Base-by-base conservation (phyloP, 352 stramenopile species). In the Globisporangium perplexum region DNA sequence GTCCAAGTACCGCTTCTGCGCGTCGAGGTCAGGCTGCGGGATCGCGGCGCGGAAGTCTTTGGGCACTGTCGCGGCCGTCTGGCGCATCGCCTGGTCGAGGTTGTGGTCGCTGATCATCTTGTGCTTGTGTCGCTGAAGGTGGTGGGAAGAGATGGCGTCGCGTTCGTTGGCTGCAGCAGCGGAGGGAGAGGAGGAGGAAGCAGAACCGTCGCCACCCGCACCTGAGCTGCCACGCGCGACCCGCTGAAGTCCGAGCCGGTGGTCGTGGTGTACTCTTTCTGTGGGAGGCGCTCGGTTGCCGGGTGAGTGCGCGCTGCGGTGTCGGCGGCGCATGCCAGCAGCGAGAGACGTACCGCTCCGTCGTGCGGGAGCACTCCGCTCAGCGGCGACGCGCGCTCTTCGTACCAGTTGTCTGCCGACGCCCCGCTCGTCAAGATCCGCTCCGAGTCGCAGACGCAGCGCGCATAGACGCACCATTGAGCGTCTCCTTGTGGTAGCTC, bases 391-490 rank as follows among this genome's bases (percentile, higher is more conserved):
- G 66, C 59, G 18, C 83, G 78, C 54, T 93, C 83, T 69, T 93
- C 83, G 51, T 77, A 90, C 83, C 83, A 93, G 50, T 93, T 93
- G 53, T 88, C 83, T 93, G 30, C 17, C n/a, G 3, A 30, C 22
- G n/a, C 36, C 30, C 39, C 36, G 51, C 31, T 46, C 38, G 38
- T 17, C 22, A 2, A 42, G 8, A 11, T 20, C 22, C 24, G 43
- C 17, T 60, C 24, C 14, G 46, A n/a, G n/a, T n/a, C n/a, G n/a
- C n/a, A n/a, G n/a, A n/a, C n/a, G n/a, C n/a, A n/a, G n/a, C n/a
- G n/a, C n/a, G n/a, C 38, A 44, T 2, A 15, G 12, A 17, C 54
- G 4, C 44, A 86, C 77, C 81, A 69, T 89, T 89, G 6, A 88
- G 59, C 36, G 76, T 91, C 61, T 89, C 81, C 23, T 73, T 69